These are phyloP conservation scores for Phyllachora maydis DNA, from an alignment of 2,329 filamentous ascomycete genomes.

Conservation along the genomic window DNA sequence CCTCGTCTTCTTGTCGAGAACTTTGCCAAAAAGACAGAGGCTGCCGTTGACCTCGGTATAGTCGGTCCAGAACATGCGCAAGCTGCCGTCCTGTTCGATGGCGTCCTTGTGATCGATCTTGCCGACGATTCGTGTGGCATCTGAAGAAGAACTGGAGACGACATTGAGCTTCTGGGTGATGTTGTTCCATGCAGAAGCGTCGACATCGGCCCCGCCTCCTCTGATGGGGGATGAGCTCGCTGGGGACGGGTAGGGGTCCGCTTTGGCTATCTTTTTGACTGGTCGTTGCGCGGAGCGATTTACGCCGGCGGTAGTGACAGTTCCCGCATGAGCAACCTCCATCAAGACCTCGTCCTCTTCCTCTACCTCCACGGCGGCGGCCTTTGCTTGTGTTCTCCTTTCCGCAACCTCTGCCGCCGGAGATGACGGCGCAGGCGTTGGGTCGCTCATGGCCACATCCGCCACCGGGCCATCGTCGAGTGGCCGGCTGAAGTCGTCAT, in stretches of 20 bases:
- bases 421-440: slow-evolving; percentile 69
- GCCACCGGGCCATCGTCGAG: slow-evolving; percentile 21
- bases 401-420: slow-evolving; percentile 62
- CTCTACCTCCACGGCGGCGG: slow-evolving; percentile 27
- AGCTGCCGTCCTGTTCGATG: slow-evolving; percentile 80
- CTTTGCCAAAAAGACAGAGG: slow-evolving; percentile 88
- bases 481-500: slow-evolving; percentile 16
- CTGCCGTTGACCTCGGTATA: slow-evolving; percentile 85
- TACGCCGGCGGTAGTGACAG: slow-evolving; percentile 47
- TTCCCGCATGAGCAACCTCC: slow-evolving; percentile 64
- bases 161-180: slow-evolving; percentile 76
- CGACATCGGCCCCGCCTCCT: slow-evolving; percentile 36
- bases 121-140: slow-evolving; percentile 43
- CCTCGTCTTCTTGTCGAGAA: slow-evolving; percentile 67
- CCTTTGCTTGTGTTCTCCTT: too few relatives aligned
- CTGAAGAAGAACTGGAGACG: slow-evolving; percentile 48
- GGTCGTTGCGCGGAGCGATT: slow-evolving; percentile 72
- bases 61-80: slow-evolving; percentile 94
- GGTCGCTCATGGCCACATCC: slow-evolving; percentile 65
- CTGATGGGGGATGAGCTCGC: slow-evolving; percentile 57
- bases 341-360: slow-evolving; percentile 69
- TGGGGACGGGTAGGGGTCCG: slow-evolving; percentile 46
- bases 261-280: slow-evolving; percentile 53
- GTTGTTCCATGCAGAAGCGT: slow-evolving; percentile 74
- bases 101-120: slow-evolving; percentile 72